Evolutionary conservation across 139 green algal genomes (phyloP).

Genomic region (Chlorella sp.): DNA sequence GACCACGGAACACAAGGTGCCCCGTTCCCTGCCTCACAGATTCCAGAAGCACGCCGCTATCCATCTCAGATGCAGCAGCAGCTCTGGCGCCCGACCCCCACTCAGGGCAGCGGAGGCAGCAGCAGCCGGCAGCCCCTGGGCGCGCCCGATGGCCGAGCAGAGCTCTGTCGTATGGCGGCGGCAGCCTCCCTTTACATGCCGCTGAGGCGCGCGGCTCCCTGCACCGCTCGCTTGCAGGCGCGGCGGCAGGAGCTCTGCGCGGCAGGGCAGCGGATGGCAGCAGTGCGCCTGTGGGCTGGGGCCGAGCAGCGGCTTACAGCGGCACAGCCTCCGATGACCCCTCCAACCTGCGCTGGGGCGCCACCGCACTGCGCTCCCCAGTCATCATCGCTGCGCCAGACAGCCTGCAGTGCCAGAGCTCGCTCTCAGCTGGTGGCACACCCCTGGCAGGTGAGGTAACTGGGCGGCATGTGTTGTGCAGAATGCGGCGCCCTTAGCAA

Average conservation of each 20-base stretch:
- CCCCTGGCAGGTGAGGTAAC: neutral
- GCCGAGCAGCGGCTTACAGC: neutral
- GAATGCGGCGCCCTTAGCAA: too few relatives aligned
- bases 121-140: neutral
- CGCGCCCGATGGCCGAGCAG: neutral
- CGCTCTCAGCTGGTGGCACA: neutral
- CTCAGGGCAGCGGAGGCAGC: neutral
- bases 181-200: too few relatives aligned
- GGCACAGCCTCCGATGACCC: conserved; percentile 9
- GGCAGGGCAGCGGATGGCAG: too few relatives aligned
- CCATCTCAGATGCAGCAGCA: neutral
- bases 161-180: too few relatives aligned
- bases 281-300: neutral
- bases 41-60: neutral
- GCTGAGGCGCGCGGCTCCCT: neutral
- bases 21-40: neutral
- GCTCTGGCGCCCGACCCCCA: neutral
- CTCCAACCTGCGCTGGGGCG: conserved; percentile 34
- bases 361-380: conserved; percentile 16
- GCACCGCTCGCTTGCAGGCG: neutral
- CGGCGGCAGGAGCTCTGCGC: neutral
- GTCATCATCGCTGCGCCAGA: conserved; percentile 6
- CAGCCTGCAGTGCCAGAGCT: conserved; percentile 26
- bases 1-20: too few relatives aligned
- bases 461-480: too few relatives aligned